Percentiles rank a stretch among this genome's conserved stretches.
Conservation (phyloP, 352 stramenopile genomes). For the Phytophthora sp. region DNA sequence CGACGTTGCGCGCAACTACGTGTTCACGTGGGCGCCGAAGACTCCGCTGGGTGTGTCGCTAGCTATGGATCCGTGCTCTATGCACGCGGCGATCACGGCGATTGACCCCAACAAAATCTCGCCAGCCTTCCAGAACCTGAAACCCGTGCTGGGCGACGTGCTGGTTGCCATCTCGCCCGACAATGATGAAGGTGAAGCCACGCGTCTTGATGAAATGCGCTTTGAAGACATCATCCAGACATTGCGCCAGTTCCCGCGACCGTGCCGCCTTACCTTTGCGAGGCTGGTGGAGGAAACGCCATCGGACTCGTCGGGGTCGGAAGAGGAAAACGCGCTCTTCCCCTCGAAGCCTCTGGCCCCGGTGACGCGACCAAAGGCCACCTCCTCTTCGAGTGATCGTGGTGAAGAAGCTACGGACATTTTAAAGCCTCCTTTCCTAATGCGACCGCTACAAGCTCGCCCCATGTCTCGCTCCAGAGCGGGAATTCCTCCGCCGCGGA, state of each 20-base stretch:
- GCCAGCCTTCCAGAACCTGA: constrained; percentile 51
- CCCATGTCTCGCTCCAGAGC: constrained; percentile 27
- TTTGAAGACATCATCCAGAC: constrained; percentile 73
- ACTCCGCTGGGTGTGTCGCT: constrained; percentile 71
- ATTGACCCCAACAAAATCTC: constrained; percentile 71
- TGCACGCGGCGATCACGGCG: constrained; percentile 72
- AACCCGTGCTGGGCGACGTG: constrained; percentile 68
- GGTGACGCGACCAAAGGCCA: constrained; percentile 14
- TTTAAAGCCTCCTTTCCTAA: constrained; percentile 24
- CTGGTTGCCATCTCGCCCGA: constrained; percentile 56
- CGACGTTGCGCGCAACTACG: constrained; percentile 53
- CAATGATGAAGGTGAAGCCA: constrained; percentile 22
- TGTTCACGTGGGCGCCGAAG: constrained; percentile 58
- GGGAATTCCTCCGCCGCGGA: constrained; percentile 18
- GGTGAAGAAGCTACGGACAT: constrained; percentile 12
- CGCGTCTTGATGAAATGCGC: constrained; percentile 58
- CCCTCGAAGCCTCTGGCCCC: constrained; percentile 15
- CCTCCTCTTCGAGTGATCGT: constrained; percentile 18
- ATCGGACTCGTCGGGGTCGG: constrained; percentile 25
- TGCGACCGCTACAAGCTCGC: constrained; percentile 13
- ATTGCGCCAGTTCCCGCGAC: constrained; percentile 55
- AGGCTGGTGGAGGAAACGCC: constrained; percentile 45
- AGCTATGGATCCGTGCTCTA: constrained; percentile 76
- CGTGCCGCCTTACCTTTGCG: constrained; percentile 68
- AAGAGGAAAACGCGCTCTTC: constrained; percentile 28